Evolutionary conservation across 768 basidiomycete species (phyloP), one percentile per base, ranked within the genome.

Genomic region (Termitomyces sp.): DNA sequence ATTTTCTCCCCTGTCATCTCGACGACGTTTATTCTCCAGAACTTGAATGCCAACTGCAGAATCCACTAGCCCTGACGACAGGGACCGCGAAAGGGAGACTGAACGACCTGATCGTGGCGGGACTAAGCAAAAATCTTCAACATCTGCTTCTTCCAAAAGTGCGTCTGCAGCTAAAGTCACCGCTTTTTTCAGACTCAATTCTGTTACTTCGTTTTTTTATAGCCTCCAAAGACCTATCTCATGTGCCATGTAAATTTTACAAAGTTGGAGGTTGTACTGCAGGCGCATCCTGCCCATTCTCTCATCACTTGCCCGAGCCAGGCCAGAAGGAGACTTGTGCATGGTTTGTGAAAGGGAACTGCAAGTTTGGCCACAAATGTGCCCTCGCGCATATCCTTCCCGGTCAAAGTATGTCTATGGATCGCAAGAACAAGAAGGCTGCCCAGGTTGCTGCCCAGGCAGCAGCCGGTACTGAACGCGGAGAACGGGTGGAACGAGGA

Each of bases 241-340:
- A 97, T 79, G 96, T 98, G 15, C 95, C 95, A 1, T 98, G 96
- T 78, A 92, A 96, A 76, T 98, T 98, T 83, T 97, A 87, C 85
- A 92, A 90, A 69, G 89, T 92, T 63, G 93, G 95, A 36, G 88
- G 87, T 13, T 98, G 95, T 73, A 96, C 95, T 4, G 95, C 95
- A 11, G 95, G 95, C 36, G 77, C 91, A 3, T 89, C 91, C 2
- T 98, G 96, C 72, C 93, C 93, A n/a, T 98, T 98, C 81, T 95
- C 94, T 31, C 96, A 98, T 72, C 69, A 72, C 58, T 66, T 78
- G 6, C 74, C 81, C 58, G 91, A 93, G 64, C 87, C 92, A 31
- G 89, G 92, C 3, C 83, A 83, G 47, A 92, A 93, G 70, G 91
- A 91, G 63, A 82, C 86, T 42, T 93, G 91, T 67, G 84, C 89